Evolutionary conservation across 139 green algal genomes (phyloP).

Genomic region (Closterium sp.): DNA sequence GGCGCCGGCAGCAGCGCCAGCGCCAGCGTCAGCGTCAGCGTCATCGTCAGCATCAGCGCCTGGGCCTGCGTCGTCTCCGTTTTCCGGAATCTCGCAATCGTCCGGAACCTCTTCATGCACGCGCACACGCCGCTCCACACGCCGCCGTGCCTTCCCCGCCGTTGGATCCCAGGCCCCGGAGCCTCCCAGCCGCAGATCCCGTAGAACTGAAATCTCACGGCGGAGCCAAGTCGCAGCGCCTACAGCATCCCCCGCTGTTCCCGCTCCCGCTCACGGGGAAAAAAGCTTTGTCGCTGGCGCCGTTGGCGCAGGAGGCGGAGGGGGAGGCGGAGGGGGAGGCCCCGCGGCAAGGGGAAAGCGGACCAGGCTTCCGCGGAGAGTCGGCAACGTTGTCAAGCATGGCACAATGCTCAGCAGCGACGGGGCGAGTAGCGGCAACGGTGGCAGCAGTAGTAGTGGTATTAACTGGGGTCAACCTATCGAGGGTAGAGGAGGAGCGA

Average conservation of each 20-base stretch:
- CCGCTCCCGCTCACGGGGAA: background rate
- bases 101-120: background rate
- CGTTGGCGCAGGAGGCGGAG: background rate
- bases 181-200: background rate
- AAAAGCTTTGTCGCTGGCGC: background rate
- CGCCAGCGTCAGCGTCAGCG: no score
- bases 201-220: background rate
- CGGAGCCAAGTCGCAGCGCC: background rate
- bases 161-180: background rate
- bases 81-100: background rate
- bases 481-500: background rate
- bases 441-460: background rate
- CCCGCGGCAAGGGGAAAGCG: background rate
- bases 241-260: background rate
- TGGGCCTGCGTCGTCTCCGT: background rate
- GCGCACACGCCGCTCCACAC: background rate
- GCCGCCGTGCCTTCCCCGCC: background rate
- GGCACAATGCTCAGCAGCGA: background rate
- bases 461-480: background rate
- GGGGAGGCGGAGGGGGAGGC: background rate
- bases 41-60: background rate
- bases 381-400: background rate
- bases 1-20: background rate
- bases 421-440: background rate
- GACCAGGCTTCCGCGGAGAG: background rate